Conservation (phyloP, 495 filamentous ascomycete species). For the Podospora pseudopauciseta region DNA sequence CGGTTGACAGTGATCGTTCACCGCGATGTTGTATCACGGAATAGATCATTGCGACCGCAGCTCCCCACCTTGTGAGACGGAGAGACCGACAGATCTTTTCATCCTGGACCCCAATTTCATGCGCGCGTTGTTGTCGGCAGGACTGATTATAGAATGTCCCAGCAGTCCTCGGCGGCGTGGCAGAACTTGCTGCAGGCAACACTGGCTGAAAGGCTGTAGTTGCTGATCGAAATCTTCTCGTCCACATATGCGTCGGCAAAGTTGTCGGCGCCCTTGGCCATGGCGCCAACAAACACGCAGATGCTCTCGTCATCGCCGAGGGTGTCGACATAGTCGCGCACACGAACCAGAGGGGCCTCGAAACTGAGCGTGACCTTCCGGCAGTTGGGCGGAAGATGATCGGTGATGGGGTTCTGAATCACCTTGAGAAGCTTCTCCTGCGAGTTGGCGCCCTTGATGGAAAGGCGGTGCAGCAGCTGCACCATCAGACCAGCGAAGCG, state of each 20-base stretch:
- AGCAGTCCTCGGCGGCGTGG: slow-evolving; percentile 94
- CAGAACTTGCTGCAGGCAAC: slow-evolving; percentile 99
- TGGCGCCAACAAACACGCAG: slow-evolving; percentile 95
- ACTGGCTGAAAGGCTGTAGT: slow-evolving; percentile 93
- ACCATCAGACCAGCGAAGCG: slow-evolving; percentile 98
- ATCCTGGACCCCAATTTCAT: slow-evolving; percentile 25
- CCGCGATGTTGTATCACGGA: slow-evolving; percentile 50
- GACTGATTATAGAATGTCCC: slow-evolving; percentile 76
- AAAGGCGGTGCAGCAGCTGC: slow-evolving; percentile 92
- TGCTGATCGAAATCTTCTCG: slow-evolving; percentile 96
- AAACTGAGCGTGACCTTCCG: slow-evolving; percentile 95
- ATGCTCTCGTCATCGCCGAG: slow-evolving; percentile 82
- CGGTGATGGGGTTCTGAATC: slow-evolving; percentile 94
- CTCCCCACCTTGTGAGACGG: slow-evolving; percentile 20
- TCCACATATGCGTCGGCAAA: slow-evolving; percentile 94
- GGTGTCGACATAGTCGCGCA: slow-evolving; percentile 79
- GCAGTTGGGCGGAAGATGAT: slow-evolving; percentile 94
- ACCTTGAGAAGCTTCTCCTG: slow-evolving; percentile 97
- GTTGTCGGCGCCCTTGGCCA: slow-evolving; percentile 94
- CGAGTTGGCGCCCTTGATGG: slow-evolving; percentile 91
- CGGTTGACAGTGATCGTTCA: slow-evolving; percentile 33
- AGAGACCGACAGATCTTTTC: slow-evolving; percentile 35
- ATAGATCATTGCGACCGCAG: slow-evolving; percentile 31
- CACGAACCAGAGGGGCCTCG: slow-evolving; percentile 80
- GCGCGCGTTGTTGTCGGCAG: slow-evolving; percentile 1